Evolutionary conservation across 768 basidiomycete genomes (phyloP), one percentile per base, ranked within the genome.

Genomic region (Amanita thiersii): DNA sequence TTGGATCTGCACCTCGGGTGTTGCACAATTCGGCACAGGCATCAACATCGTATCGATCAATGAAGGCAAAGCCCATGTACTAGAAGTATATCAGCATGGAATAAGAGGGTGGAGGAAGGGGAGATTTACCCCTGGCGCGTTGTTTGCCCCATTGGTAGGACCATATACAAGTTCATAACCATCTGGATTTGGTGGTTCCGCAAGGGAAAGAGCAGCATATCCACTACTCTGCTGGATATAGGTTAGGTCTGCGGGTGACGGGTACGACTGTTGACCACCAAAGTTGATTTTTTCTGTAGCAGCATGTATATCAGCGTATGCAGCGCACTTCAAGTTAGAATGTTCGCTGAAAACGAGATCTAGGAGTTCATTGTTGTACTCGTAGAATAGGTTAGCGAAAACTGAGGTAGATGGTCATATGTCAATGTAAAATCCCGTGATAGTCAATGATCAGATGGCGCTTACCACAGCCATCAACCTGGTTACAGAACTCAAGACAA

Each of bases 1-100:
- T 47, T 4, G 56, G 50, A 44, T 73, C 70, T 2, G 65, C 56
- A 5, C 58, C 64, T 20, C 70, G 64, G 9, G 55, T 56, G 42
- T 68, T 71, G 51, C 72, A 74, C 21, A 65, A 58, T 12, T 53
- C 51, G 10, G 72, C 66, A 37, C 70, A 74, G 4, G 67, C 66
- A 5, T 60, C 48, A 37, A 68, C 67, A 44, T 72, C 70, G 49
- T 74, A 74, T 37, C 60, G 56, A 46, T 68, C 65, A 14, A 72
- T 55, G 57, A 71, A 71, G 8, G 62, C 67, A 44, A 69, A 74
- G 43, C 70, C 70, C 70, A 72, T 72, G 51, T 72, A 74, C 72
- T 71, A 36, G 14, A 34, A 29, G 12, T 12, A 28, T 33, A n/a
- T 2, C 3, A 35, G 37, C 30, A 52, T 37, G 3, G 36, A 15